Percentiles rank a stretch among this genome's conserved stretches.
Evolutionary conservation across 345 rosid genomes (phyloP).

Genomic region (Salix viminalis): DNA sequence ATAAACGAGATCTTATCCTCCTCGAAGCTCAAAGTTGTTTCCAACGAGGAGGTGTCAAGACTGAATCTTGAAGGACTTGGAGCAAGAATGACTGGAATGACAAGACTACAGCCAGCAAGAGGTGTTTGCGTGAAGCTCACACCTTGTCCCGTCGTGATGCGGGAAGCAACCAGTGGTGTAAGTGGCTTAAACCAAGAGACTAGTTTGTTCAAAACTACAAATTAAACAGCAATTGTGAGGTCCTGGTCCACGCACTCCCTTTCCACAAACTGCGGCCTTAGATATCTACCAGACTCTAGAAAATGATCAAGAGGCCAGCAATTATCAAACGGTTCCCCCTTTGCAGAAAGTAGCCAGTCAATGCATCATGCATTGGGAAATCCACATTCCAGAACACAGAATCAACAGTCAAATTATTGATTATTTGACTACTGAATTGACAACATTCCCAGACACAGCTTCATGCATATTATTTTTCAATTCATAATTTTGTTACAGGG

Average conservation of each 20-base stretch:
- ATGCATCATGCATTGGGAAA: no score
- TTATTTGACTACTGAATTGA: not conserved
- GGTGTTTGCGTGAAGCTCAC: constrained; percentile 85
- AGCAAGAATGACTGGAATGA: constrained; percentile 78
- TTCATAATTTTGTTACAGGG: constrained; percentile 37
- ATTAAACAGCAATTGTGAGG: constrained; percentile 60
- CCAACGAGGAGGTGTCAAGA: constrained; percentile 2
- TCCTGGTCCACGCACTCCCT: constrained; percentile 42
- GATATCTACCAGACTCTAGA: constrained; percentile 69
- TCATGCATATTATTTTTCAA: no score
- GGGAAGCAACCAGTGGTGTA: constrained; percentile 68
- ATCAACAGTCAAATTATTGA: not conserved
- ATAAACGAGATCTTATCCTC: not conserved
- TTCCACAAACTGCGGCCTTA: constrained; percentile 79
- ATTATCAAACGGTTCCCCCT: constrained; percentile 23
- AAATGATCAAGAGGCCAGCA: constrained; percentile 58
- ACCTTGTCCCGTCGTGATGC: constrained; percentile 47
- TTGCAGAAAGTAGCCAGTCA: not conserved
- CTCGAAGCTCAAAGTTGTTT: constrained; percentile 20
- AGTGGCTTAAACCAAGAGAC: constrained; percentile 71
- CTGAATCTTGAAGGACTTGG: constrained; percentile 71
- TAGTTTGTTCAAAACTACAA: constrained; percentile 63
- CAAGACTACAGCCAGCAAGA: constrained; percentile 64
- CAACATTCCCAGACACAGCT: no score
- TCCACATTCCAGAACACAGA: not conserved